phyloP scores from a whole-genome alignment of 2,329 filamentous ascomycete genomes.

The Thelonectria blattea region DNA sequence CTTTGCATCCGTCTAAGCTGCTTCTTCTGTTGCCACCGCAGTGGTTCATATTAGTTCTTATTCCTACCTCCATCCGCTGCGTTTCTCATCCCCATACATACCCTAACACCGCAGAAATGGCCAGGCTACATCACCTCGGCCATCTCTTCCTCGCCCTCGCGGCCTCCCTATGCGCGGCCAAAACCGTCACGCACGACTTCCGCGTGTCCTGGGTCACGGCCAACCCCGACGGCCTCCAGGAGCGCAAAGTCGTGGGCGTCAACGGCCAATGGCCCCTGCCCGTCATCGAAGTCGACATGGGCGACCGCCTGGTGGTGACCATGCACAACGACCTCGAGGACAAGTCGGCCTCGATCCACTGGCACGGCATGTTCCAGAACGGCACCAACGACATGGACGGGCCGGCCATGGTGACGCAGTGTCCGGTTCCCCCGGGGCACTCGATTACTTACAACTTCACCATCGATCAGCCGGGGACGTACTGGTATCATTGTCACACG shows the following conservation, averaged over 20 bases:
- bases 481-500: slow-evolving; percentile 67
- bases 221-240: slow-evolving; percentile 63
- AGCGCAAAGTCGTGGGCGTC: slow-evolving; percentile 66
- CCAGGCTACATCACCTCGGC: slow-evolving; percentile 1
- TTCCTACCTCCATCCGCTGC: neutral
- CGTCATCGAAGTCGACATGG: slow-evolving; percentile 59
- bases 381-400: slow-evolving; percentile 67
- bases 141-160: slow-evolving; percentile 13
- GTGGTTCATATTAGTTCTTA: neutral
- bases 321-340: slow-evolving; percentile 58
- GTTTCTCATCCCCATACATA: neutral
- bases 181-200: slow-evolving; percentile 62
- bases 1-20: neutral
- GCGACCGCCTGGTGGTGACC: slow-evolving; percentile 57
- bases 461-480: slow-evolving; percentile 63
- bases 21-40: neutral
- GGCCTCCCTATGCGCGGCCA: slow-evolving; percentile 25
- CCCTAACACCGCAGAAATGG: slow-evolving; percentile 1
- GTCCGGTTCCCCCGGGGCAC: slow-evolving; percentile 57
- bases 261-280: slow-evolving; percentile 72
- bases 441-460: slow-evolving; percentile 64
- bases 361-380: slow-evolving; percentile 68
- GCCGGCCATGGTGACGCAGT: slow-evolving; percentile 59
- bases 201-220: slow-evolving; percentile 66
- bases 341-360: slow-evolving; percentile 51